Percentiles rank a stretch among this genome's conserved stretches.
Evolutionary conservation across 495 filamentous ascomycete species (phyloP).

Genomic region (Penicillium alfredii): DNA sequence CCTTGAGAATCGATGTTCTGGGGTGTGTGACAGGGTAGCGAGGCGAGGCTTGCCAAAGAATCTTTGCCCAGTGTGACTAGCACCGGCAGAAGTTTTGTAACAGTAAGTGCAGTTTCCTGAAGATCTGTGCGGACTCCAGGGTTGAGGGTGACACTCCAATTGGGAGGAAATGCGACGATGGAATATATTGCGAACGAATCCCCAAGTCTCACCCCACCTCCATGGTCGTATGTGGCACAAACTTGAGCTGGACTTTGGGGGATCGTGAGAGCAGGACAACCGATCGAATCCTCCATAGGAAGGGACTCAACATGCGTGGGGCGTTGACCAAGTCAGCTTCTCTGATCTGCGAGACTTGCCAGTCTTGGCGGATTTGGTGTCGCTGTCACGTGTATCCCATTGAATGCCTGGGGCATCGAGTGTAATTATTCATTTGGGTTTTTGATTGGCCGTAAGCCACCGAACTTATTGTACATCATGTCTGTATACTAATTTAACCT

Average conservation of each 20-base stretch:
- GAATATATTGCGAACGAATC: conserved; percentile 9
- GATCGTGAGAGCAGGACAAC: background rate
- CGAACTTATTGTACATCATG: too few species aligned
- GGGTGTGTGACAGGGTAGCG: conserved; percentile 4
- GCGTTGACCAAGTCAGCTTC: too few species aligned
- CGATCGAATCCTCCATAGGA: background rate
- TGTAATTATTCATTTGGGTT: too few species aligned
- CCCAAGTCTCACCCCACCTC: conserved; percentile 5
- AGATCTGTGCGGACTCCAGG: background rate
- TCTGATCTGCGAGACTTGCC: too few species aligned
- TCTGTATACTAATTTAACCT: too few species aligned
- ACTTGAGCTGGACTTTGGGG: background rate
- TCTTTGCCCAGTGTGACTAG: background rate
- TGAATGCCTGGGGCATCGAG: too few species aligned
- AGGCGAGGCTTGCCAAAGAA: background rate
- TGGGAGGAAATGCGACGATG: conserved; percentile 6
- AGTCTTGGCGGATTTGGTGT: too few species aligned
- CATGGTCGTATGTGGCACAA: conserved; percentile 4
- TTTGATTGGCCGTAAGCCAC: too few species aligned
- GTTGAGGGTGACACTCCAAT: background rate
- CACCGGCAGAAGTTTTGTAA: conserved; percentile 2
- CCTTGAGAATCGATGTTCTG: too few species aligned
- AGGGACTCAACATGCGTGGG: background rate
- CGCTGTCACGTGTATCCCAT: too few species aligned
- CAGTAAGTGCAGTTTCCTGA: conserved; percentile 1